Evolutionary conservation across 306 rosid genomes (phyloP).

Genomic region (Mimosa pudica): DNA sequence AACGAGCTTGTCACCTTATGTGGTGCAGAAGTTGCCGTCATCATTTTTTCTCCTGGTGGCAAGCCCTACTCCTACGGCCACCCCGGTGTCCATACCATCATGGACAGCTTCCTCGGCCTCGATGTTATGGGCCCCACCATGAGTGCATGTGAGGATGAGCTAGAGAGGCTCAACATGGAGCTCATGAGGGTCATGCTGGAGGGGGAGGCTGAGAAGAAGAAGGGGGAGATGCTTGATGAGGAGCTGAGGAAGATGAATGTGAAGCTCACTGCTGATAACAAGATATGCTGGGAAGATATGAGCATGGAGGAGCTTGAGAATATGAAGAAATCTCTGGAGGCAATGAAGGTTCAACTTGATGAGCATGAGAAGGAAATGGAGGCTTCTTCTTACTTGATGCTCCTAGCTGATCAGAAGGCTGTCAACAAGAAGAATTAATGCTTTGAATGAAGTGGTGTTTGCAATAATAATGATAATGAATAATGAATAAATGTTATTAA

Average conservation of each 20-base stretch:
- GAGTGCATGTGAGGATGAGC: neutral
- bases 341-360: neutral
- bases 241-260: constrained; percentile 20
- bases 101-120: constrained; percentile 32
- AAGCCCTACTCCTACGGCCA: constrained; percentile 67
- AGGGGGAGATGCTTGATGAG: constrained; percentile 37
- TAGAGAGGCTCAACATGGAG: constrained; percentile 39
- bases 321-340: constrained; percentile 34
- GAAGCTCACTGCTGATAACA: neutral
- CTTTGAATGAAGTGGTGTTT: no score
- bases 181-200: constrained; percentile 31
- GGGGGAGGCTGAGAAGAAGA: constrained; percentile 37
- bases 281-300: constrained; percentile 29
- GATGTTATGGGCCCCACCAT: neutral
- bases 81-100: constrained; percentile 41
- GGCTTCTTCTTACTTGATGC: constrained; percentile 9
- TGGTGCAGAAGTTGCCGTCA: constrained; percentile 50
- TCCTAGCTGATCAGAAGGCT: constrained; percentile 15
- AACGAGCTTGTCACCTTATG: constrained; percentile 63
- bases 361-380: neutral
- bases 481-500: no score
- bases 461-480: no score
- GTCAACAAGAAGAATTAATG: neutral
- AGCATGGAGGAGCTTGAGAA: constrained; percentile 29
- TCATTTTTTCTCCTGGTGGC: constrained; percentile 54